Evolutionary conservation across 1,284 basidiomycete species (phyloP), one percentile per base, ranked within the genome.

Genomic region (Lentinula novae-zelandiae): DNA sequence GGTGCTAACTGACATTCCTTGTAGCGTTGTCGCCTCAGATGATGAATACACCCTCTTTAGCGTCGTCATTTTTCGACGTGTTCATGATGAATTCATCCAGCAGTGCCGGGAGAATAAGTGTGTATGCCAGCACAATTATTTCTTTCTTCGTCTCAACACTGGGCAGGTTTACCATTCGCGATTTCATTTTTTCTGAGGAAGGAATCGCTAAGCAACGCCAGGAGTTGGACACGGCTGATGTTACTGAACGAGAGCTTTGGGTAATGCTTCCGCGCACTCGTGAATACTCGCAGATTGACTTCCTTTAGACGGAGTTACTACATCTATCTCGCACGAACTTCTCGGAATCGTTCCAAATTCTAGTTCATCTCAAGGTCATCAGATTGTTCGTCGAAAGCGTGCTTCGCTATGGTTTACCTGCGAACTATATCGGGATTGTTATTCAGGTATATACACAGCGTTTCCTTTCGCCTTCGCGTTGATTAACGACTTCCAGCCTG

Each of bases 191-290:
- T 74, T 93, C 96, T 48, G 92, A 96, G 71, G 86, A 89, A 44
- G 86, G 89, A 59, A 81, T 95, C n/a, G 81, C 82, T 64, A 93
- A 90, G 74, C 93, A 96, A 71, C 82, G 83, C 66, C 83, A 92
- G 71, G 96, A 98, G 62, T 77, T 98, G 10, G 85, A 87, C 34
- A 81, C 82, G 38, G 88, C 96, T 1, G 89, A 91, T 66, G 82
- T 84, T 7, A 92, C 95, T 51, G 97, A 99, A 80, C 96, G 95
- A 77, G 96, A 99, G 72, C 88, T 98, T 58, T 99, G 97, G 97
- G 95, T 96, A 69, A 42, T 36, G 22, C 9, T 61, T 58, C 1
- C 9, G 27, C 22, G 27, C 3, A 53, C 44, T 22, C 3, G 13
- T 63, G 54, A 52, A 53, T 27, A 61, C 61, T 17, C 51, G 58